Base-by-base conservation (phyloP, 805 yeast genomes). In the Candida suzukii region DNA sequence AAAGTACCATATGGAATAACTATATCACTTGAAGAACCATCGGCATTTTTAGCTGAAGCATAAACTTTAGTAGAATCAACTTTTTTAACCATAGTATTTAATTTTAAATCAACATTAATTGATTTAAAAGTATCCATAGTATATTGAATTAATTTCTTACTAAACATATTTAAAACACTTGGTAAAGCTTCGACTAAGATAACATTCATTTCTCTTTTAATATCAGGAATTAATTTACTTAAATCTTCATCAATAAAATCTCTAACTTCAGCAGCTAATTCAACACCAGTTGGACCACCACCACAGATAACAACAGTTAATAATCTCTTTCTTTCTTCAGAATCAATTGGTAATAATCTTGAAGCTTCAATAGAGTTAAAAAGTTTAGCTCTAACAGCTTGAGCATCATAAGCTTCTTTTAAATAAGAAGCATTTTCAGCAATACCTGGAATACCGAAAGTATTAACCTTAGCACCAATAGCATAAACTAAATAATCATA, bases 251-350 rank as follows among this genome's bases (percentile, higher is more conserved):
- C 88, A 47, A 88, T 84, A 66, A 86, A 91, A 66, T 90, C 98
- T 68, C 85, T 95, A 54, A 90, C 70, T 67, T 91, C 97, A 57
- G 95, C 98, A 51, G 97, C 96, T 55, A 88, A 84, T 68, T 88
- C 97, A 47, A 90, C 96, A 70, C 98, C 98, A 35, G 98, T 90
- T 61, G 98, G 97, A 49, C 98, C 98, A 66, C 97, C 98, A 57
- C 98, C 98, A 52, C 93, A 95, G 47, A 91, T 95, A 47, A 91
- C 91, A 54, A 88, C 81, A 47, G 82, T 83, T 60, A 90, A 74
- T 54, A 91, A 74, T 63, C 95, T 78, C 66, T 79, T 76, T 66
- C 97, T 79, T 61, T 86, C 95, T 51, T 78, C 86, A 24, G 65
- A 63, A 41, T 70, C 80, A 52, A 74, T 75, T 43, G 93, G 86